Evolutionary conservation across 1,284 basidiomycete genomes (phyloP), one percentile per base, ranked within the genome.

Genomic region (Earliella scabrosa): DNA sequence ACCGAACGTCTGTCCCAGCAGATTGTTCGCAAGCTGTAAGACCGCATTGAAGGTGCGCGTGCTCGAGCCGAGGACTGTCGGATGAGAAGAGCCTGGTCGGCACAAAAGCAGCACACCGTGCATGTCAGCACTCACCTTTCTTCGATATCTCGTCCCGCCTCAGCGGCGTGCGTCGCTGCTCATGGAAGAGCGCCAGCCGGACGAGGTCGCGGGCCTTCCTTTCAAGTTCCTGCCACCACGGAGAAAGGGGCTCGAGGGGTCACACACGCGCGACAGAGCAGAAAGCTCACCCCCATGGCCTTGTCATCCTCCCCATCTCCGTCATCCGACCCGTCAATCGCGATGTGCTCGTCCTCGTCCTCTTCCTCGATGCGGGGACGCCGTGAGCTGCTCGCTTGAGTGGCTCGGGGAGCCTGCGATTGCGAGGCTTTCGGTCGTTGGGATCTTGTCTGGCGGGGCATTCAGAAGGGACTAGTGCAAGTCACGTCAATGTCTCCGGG

Each of bases 71-170:
- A 92, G 72, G 0, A 88, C 91, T 91, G 50, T 10, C n/a, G 9
- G 2, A 43, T 8, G 21, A 27, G 40, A 11, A 16, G 11, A 29
- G 14, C 26, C 6, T 18, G 10, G 5, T 31, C n/a, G n/a, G n/a
- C n/a, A n/a, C n/a, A n/a, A n/a, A n/a, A n/a, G n/a, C n/a, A n/a
- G n/a, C 43, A 45, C 11, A 38, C 11, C 10, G 16, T 11, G 13
- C 40, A 11, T 26, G 14, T 43, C 43, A 2, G 20, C 21, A 26
- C 68, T 32, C 41, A 85, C 90, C 83, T 81, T 89, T 90, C 75
- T 92, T 92, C 18, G 80, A 83, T 41, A 93, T 90, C 26, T 93
- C 90, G 26, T 93, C 89, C 45, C 89, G 76, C 36, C 81, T 80
- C 43, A 92, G 70, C 1, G 83, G 78, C 7, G 75, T 67, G 40